Conservation (phyloP, 192 early-diverging fungal genomes). For the Linnemannia elongata region DNA sequence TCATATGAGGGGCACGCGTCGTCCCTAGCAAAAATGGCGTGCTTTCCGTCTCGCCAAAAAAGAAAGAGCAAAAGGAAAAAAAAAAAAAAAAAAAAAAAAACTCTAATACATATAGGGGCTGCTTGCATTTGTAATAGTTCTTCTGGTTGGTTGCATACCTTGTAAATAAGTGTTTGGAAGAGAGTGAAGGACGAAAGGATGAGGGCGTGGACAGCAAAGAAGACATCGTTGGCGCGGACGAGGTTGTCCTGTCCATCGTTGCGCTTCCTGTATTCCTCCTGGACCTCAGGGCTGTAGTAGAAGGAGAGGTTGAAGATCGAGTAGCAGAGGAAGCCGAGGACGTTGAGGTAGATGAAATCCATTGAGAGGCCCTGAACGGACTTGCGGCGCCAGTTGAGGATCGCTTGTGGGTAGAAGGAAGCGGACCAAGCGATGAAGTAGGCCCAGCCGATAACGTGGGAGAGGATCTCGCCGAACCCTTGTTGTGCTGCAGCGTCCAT, state of each 20-base stretch:
- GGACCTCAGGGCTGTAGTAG: constrained; percentile 70
- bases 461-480: constrained; percentile 11
- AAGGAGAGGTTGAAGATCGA: constrained; percentile 82
- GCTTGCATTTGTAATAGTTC: background rate
- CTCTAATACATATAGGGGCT: background rate
- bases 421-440: constrained; percentile 90
- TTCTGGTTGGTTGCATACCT: constrained; percentile 52
- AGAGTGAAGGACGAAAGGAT: constrained; percentile 69
- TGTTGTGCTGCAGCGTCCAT: background rate
- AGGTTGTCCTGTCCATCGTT: constrained; percentile 76
- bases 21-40: background rate
- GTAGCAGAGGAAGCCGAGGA: constrained; percentile 88
- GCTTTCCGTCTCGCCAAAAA: background rate
- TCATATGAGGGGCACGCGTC: background rate
- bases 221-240: constrained; percentile 84
- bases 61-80: background rate
- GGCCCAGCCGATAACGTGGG: constrained; percentile 24
- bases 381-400: constrained; percentile 81
- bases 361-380: constrained; percentile 88
- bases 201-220: constrained; percentile 89
- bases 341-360: constrained; percentile 89
- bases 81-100: background rate
- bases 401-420: constrained; percentile 88
- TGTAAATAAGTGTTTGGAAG: constrained; percentile 73
- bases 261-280: constrained; percentile 77